Base-by-base conservation (phyloP, 345 rosid species). In the Pelargonium nanum region DNA sequence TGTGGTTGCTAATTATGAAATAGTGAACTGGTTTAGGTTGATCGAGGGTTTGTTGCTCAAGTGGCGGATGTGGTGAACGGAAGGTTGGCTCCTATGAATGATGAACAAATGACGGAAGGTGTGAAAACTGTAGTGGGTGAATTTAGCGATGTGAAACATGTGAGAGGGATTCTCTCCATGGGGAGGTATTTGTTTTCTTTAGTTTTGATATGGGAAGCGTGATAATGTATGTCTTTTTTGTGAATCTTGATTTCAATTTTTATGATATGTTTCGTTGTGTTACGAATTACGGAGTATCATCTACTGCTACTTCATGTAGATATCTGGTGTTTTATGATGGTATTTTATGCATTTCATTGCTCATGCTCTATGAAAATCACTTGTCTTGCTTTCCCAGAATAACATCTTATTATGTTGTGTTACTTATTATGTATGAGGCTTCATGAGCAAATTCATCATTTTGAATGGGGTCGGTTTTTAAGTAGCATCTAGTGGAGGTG, bases 41-140 rank as follows among this genome's bases (percentile, higher is more conserved):
- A 93, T 76, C 87, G 76, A 70, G 94, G 99, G 1, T 89, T 93
- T 78, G 97, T 93, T 64, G 94, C 96, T 62, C 99, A 89, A 89
- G 97, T 93, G 55, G 99, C 95, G 15, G 99, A 87, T 77, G 99
- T 92, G 28, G 82, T 71, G 0, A 72, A 65, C 30, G 97, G 91
- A 40, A 64, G 98, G 62, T 81, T 82, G 17, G 97, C 97, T 26
- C 91, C 96, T 0, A 89, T 92, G 96, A 93, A 93, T 51, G 87
- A 87, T 26, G 82, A 73, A 64, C 96, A 92, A 75, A 81, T 76
- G 68, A 74, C 0, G 58, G 96, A 82, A 69, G 95, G 89, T 61
- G 77, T 68, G 69, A 93, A 89, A 70, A 82, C 63, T n/a, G 73
- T 93, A 56, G 71, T 83, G 54, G 98, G 95, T 57, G 98, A 92